Base-by-base conservation (phyloP, 2,329 filamentous ascomycete genomes). In the Camillea tinctor region DNA sequence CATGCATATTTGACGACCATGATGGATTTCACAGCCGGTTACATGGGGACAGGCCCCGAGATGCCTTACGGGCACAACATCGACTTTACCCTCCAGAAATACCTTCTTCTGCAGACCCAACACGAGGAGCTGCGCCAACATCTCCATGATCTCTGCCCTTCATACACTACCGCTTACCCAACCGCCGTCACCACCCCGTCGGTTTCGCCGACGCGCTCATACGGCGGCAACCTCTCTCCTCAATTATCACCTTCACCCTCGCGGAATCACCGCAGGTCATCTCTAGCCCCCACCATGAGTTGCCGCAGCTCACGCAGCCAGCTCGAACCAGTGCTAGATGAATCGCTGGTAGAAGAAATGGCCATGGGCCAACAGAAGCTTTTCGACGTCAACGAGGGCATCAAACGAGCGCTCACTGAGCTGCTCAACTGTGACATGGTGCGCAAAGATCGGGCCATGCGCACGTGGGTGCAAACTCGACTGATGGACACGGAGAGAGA, bases 401-500 rank as follows among this genome's bases (percentile, higher is more conserved):
- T 87, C 75, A 88, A 88, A 75, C 79, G 83, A 30, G 81, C 83
- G 1, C 70, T 88, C 66, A 88, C 84, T 5, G 84, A 86, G 71
- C 79, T 88, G 15, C 79, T 88, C 67, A 88, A 87, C 73, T 86
- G 83, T 72, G 80, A 83, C 22, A 74, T 79, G 44, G 82, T 85
- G 17, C 81, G 83, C 50, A 73, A 71, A 52, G 81, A 86, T 61
- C 73, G 74, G 24, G 75, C 77, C 1, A 81, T 84, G 69, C 82
- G 84, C 53, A 83, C 79, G 61, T 87, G 83, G 81, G 82, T 87
- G 36, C 84, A 87, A 71, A 78, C 80, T 20, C 76, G 84, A 15
- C 75, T 88, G 23, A 81, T 88, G 80, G 83, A 86, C 66, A 85
- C 84, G 20, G 84, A 87, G 68, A 81, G 82, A 67, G 83, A 87